Evolutionary conservation across 805 yeast genomes (phyloP), one percentile per base, ranked within the genome.

Genomic region (Nakazawaea laoshanensis): DNA sequence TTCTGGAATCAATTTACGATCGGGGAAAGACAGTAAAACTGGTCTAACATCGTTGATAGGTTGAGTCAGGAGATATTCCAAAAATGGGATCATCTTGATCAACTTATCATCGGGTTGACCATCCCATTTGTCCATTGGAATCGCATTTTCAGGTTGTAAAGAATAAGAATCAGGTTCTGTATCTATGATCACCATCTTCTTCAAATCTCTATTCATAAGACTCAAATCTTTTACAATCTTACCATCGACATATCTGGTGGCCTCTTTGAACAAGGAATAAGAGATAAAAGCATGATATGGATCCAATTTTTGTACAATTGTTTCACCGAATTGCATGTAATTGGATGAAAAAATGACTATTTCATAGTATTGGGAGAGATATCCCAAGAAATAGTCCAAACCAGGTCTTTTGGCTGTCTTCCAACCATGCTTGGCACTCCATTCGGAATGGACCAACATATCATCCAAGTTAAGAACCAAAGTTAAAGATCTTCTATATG

Each of bases 391-490:
- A 65, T 92, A 92, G 58, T 94, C 98, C 40, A 86, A 77, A 42
- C 98, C 99, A 21, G 98, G 97, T 65, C 99, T 85, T 67, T 92
- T 92, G 19, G 95, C 97, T 11, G 96, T 89, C 63, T 92, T 79
- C 99, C 99, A 92, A 35, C 98, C 98, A 52, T 75, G 69, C 57
- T 84, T 76, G 45, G 85, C 74, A 37, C 84, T 73, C 98, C 98
- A 92, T 42, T 81, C 84, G 24, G 94, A 77, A 55, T 92, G 96
- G 37, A 89, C 74, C 51, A 92, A 69, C 39, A 92, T 63, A 50
- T 92, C 98, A 48, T 92, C 98, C 49, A 92, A 69, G 19, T 84
- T 78, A 46, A 92, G 57, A 6, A 92, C 96, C 43, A 92, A 65
- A 3, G 99, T 92, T 52, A 83, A 60, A 21, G 97, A 96, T 50